phyloP scores from a whole-genome alignment of 768 basidiomycete genomes.

The Tricholoma matsutake region DNA sequence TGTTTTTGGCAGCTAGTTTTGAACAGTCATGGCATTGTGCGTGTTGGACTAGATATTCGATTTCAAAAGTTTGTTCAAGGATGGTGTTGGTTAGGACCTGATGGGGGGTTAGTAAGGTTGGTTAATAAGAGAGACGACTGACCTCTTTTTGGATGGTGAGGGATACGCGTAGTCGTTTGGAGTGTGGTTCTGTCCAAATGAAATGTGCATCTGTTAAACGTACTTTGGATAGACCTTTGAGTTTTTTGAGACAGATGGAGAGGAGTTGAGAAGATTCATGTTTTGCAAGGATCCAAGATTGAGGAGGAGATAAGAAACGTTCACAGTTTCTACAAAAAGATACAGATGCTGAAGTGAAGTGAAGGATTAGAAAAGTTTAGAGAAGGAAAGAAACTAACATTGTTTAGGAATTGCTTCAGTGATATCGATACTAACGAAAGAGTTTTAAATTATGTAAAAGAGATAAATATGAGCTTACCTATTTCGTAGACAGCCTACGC shows the following conservation, averaged over 20 bases:
- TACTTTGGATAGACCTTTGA: slow-evolving; percentile 92
- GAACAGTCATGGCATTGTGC: slow-evolving; percentile 96
- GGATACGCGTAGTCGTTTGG: slow-evolving; percentile 87
- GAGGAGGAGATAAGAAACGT: slow-evolving; percentile 89
- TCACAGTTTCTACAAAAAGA: slow-evolving; percentile 96
- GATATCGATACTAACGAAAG: slow-evolving; percentile 74
- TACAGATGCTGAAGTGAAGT: slow-evolving; percentile 58
- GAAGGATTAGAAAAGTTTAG: no score
- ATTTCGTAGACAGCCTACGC: slow-evolving; percentile 86
- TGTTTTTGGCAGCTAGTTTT: slow-evolving; percentile 95
- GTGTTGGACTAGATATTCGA: slow-evolving; percentile 92
- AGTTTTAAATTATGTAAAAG: neutral
- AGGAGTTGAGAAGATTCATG: slow-evolving; percentile 93
- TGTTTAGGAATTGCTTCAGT: slow-evolving; percentile 98
- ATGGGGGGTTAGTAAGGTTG: neutral
- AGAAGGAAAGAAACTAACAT: slow-evolving; percentile 37
- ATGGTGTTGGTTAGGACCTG: slow-evolving; percentile 95
- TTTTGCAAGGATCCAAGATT: slow-evolving; percentile 78
- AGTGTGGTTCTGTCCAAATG: slow-evolving; percentile 99
- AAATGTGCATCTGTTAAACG: slow-evolving; percentile 98
- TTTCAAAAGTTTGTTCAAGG: slow-evolving; percentile 95
- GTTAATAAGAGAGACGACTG: slow-evolving; percentile 15
- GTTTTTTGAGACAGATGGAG: slow-evolving; percentile 90
- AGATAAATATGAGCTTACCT: slow-evolving; percentile 45
- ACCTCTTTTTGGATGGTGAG: slow-evolving; percentile 99